Evolutionary conservation across 176 grass and related monocot genomes (phyloP).

Genomic region (Calamus simplicifolius): DNA sequence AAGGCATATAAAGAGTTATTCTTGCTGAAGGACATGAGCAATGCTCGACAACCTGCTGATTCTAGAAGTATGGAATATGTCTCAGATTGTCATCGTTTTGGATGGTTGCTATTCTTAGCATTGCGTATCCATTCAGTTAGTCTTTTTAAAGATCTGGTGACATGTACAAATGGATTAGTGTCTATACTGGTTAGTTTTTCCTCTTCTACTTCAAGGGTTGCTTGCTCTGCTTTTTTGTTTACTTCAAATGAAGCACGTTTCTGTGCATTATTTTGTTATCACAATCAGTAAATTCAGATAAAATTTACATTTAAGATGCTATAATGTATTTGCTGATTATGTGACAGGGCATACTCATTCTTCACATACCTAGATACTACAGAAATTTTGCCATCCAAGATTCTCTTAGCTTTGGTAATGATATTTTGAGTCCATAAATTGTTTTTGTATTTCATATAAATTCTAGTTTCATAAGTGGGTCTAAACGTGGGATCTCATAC

Average conservation of each 20-base stretch:
- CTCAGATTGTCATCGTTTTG: constrained; percentile 55
- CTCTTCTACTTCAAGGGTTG: background rate
- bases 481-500: constrained; percentile 5
- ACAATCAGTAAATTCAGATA: too few relatives aligned
- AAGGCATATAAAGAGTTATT: constrained; percentile 77
- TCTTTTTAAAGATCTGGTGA: constrained; percentile 74
- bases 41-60: constrained; percentile 21
- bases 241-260: too few relatives aligned
- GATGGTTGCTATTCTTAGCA: constrained; percentile 83
- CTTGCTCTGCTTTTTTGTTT: too few relatives aligned
- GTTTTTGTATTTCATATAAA: too few relatives aligned
- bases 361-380: constrained; percentile 62
- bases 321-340: background rate
- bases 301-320: too few relatives aligned
- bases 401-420: constrained; percentile 68
- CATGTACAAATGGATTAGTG: constrained; percentile 81
- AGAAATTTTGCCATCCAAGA: constrained; percentile 72
- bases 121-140: constrained; percentile 52
- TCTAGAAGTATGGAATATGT: constrained; percentile 19
- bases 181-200: constrained; percentile 63
- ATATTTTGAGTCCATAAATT: background rate
- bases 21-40: constrained; percentile 21
- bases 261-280: too few relatives aligned
- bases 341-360: constrained; percentile 77
- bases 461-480: background rate